phyloP scores from a whole-genome alignment of 2,329 filamentous ascomycete genomes.

The Scorias spongiosa region DNA sequence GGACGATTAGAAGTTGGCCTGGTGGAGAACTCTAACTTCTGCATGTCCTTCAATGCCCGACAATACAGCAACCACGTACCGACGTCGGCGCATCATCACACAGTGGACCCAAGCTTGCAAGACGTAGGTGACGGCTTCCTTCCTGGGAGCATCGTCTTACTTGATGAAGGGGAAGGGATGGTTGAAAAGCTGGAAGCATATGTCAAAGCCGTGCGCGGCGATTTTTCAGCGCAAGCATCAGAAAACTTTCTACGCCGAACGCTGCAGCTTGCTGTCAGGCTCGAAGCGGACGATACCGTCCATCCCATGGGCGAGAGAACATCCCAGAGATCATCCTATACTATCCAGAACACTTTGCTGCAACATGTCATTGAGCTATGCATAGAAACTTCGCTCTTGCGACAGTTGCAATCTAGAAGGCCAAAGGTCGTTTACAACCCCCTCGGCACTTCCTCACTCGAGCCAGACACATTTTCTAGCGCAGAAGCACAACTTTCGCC shows the following conservation, averaged over 20 bases:
- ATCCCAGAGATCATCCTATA: conserved; percentile 9
- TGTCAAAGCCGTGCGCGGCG: conserved; percentile 1
- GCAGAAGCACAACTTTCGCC: background rate
- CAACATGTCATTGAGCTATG: conserved; percentile 40
- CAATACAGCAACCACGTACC: background rate
- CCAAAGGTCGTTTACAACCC: background rate
- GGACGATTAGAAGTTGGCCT: conserved; percentile 41
- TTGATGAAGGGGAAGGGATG: conserved; percentile 27
- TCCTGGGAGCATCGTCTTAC: conserved; percentile 1
- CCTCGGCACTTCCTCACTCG: background rate
- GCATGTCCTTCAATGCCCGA: conserved; percentile 13
- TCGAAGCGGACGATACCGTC: conserved; percentile 5
- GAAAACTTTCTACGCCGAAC: conserved; percentile 38
- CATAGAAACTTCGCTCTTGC: conserved; percentile 8
- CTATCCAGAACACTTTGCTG: conserved; percentile 30
- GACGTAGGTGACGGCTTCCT: background rate
- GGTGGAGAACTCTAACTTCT: conserved; percentile 25
- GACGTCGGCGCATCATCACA: background rate
- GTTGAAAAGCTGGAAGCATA: conserved; percentile 38
- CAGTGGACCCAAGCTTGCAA: background rate
- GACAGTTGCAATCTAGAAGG: background rate
- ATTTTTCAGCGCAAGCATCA: conserved; percentile 33
- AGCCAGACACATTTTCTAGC: background rate
- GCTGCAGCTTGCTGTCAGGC: conserved; percentile 21
- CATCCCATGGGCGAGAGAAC: background rate